These are phyloP conservation scores for Leishmania tarentolae DNA, from an alignment of 208 protist species.

Conservation along the genomic window DNA sequence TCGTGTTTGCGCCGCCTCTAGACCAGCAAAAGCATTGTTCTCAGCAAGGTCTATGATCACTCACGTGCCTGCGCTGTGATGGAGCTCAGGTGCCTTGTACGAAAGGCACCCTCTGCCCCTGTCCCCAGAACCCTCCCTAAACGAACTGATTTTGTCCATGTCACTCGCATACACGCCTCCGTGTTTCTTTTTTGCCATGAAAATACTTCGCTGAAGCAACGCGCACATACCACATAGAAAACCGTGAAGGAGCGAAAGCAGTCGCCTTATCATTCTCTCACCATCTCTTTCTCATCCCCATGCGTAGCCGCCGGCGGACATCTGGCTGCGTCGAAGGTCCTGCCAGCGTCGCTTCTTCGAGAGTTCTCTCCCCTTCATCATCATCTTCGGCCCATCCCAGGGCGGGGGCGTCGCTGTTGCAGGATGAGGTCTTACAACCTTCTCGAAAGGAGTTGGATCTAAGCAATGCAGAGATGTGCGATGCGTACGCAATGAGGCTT, in stretches of 20 bases:
- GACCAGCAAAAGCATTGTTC: not conserved
- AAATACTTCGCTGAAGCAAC: not conserved
- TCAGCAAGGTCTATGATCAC: not conserved
- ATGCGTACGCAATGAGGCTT: constrained; percentile 13
- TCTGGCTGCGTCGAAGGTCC: not conserved
- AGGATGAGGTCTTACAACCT: not conserved
- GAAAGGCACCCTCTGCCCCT: not conserved
- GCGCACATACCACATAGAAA: not conserved
- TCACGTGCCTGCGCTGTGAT: not conserved
- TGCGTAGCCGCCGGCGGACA: not conserved
- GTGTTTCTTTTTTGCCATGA: not conserved
- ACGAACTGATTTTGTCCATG: not conserved
- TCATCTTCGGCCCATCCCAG: not conserved
- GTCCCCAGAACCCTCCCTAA: not conserved
- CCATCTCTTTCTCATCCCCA: not conserved
- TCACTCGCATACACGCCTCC: not conserved
- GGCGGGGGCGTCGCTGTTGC: not conserved
- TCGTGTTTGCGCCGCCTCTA: not conserved
- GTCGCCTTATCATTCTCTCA: not conserved
- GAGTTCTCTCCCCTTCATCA: not conserved
- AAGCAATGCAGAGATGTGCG: constrained; percentile 7
- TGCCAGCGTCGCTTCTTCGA: not conserved
- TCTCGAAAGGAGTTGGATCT: not conserved
- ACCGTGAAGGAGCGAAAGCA: not conserved
- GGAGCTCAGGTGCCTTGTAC: too few species aligned